Base-by-base conservation (phyloP, 257 asterid species). In the Apocynum venetum region DNA sequence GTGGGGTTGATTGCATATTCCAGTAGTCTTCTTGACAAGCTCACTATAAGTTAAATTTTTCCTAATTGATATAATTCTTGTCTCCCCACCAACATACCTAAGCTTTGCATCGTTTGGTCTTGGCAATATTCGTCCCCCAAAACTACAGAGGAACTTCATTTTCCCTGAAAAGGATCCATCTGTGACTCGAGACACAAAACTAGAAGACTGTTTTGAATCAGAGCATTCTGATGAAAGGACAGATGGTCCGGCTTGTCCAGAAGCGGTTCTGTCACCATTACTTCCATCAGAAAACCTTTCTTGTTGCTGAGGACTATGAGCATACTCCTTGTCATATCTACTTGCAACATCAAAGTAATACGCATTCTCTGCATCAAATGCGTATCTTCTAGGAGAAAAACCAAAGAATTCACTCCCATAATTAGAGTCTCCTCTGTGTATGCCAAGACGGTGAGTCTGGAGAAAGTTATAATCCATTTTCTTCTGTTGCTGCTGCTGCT, bases 51-150 rank as follows among this genome's bases (percentile, higher is more conserved):
- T 86, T 72, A 84, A 38, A 76, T 87, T 76, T 73, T 89, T 91
- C 75, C 88, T 85, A 20, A 91, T 82, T 55, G 97, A 93, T 82
- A 93, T 87, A 43, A 95, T 93, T 81, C 87, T 87, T 1, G 97
- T 95, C 77, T 93, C 98, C 70, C 99, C 99, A 35, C 96, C 99
- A 41, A 87, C 92, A 79, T 93, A 93, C 80, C 99, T 86, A 72
- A 93, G 97, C 77, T 88, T 93, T 71, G 91, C 94, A 57, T 95
- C 98, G 31, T 85, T 93, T 3, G 97, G 97, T 84, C 99, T 86
- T 7, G 93, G 98, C 41, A 91, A 74, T 78, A 93, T 90, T 80
- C 80, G 88, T 49, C 99, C 99, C n/a, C 99, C 97, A 80, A 87
- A 91, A 83, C 99, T 95, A 82, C 99, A 95, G 6, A 95, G 86